phyloP scores from a whole-genome alignment of 176 grass and related monocot species.

The Oropetium thomaeum region DNA sequence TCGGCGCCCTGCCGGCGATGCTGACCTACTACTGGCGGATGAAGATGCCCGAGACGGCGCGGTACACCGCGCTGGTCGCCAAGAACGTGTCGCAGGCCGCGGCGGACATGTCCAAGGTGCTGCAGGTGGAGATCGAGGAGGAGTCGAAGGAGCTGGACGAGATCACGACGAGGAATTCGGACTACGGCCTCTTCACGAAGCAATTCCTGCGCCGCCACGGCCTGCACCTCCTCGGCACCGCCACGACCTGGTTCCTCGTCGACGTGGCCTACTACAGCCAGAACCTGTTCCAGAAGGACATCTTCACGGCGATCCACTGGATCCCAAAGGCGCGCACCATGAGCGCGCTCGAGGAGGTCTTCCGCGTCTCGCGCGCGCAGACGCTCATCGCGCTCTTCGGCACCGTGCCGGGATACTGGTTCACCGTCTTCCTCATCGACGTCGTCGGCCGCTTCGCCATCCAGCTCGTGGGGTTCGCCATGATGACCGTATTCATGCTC shows the following conservation, averaged over 20 bases:
- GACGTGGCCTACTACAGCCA: slow-evolving; percentile 52
- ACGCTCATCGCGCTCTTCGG: slow-evolving; percentile 70
- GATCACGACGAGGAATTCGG: neutral
- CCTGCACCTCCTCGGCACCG: slow-evolving; percentile 45
- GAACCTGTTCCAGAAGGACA: slow-evolving; percentile 61
- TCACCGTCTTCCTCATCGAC: slow-evolving; percentile 72
- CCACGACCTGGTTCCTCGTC: slow-evolving; percentile 51
- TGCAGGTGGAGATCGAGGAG: slow-evolving; percentile 50
- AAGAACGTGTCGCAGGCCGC: slow-evolving; percentile 49
- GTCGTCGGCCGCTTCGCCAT: slow-evolving; percentile 52
- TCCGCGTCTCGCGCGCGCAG: slow-evolving; percentile 55
- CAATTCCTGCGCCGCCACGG: slow-evolving; percentile 54
- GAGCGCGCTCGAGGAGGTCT: slow-evolving; percentile 68
- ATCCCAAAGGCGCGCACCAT: slow-evolving; percentile 43
- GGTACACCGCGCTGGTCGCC: slow-evolving; percentile 68
- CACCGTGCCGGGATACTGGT: slow-evolving; percentile 81
- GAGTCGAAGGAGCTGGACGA: slow-evolving; percentile 14
- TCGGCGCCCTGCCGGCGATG: slow-evolving; percentile 45
- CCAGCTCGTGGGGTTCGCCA: slow-evolving; percentile 58
- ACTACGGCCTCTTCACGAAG: slow-evolving; percentile 50
- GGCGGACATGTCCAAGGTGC: slow-evolving; percentile 61
- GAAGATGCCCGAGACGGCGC: slow-evolving; percentile 76
- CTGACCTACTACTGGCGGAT: slow-evolving; percentile 67
- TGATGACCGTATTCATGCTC: slow-evolving; percentile 72
- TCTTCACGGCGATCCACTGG: slow-evolving; percentile 39